phyloP scores from a whole-genome alignment of 345 rosid species.

The Carallia brachiata region DNA sequence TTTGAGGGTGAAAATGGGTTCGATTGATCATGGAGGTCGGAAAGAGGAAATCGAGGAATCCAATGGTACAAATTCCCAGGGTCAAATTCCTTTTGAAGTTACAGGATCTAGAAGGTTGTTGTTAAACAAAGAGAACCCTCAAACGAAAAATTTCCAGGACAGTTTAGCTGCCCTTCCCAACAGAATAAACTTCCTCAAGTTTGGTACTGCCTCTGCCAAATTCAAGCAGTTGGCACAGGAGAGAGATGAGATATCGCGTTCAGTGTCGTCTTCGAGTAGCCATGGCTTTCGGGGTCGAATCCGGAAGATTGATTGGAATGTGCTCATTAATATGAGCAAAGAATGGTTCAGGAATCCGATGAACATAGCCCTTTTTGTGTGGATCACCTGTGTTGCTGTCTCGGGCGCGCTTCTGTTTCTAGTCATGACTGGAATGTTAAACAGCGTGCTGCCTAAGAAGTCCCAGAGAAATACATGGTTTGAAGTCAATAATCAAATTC shows the following conservation, averaged over 20 bases:
- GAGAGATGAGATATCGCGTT: conserved; percentile 62
- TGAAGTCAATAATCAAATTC: conserved; percentile 91
- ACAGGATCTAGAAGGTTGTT: conserved; percentile 50
- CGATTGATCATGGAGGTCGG: conserved; percentile 35
- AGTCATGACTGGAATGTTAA: conserved; percentile 96
- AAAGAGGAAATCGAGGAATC: conserved; percentile 47
- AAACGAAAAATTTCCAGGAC: conserved; percentile 17
- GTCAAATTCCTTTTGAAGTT: conserved; percentile 34
- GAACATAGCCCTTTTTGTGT: conserved; percentile 75
- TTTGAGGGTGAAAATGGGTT: conserved; percentile 37
- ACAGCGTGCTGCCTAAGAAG: conserved; percentile 59
- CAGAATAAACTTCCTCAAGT: conserved; percentile 47
- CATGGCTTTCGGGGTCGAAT: conserved; percentile 58
- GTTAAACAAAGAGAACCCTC: conserved; percentile 34
- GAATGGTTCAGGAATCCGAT: conserved; percentile 77
- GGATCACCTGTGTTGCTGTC: conserved; percentile 73
- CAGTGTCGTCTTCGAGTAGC: conserved; percentile 48
- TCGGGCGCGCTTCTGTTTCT: conserved; percentile 92
- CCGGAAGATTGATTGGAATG: conserved; percentile 64
- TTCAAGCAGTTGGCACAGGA: conserved; percentile 60
- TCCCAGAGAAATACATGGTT: conserved; percentile 79
- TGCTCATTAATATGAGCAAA: conserved; percentile 51
- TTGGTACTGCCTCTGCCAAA: conserved; percentile 68
- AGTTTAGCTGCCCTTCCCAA: conserved; percentile 27
- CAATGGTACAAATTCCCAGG: conserved; percentile 21